Evolutionary conservation across 2,329 filamentous ascomycete genomes (phyloP).

Genomic region (Canariomyces notabilis): DNA sequence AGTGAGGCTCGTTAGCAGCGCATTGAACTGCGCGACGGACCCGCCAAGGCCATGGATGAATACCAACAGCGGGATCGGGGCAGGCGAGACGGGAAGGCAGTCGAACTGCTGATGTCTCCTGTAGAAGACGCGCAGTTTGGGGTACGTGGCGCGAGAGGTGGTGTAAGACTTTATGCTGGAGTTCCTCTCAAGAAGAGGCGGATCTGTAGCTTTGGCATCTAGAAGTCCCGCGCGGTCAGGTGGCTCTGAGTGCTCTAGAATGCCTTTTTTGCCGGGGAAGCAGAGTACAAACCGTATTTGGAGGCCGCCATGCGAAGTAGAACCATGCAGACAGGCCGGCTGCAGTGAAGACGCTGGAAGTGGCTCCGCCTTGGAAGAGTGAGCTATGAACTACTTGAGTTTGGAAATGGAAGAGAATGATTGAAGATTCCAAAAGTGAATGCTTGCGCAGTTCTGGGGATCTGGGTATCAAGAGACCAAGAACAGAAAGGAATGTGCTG

Average conservation of each 20-base stretch:
- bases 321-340: not conserved
- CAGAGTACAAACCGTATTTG: slow-evolving; percentile 6
- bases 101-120: slow-evolving; percentile 75
- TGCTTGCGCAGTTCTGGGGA: not conserved
- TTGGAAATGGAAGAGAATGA: not conserved
- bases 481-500: too few species aligned
- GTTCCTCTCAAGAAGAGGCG: slow-evolving; percentile 72
- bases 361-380: not conserved
- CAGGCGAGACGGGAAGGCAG: slow-evolving; percentile 68
- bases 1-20: slow-evolving; percentile 72
- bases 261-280: too few species aligned
- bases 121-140: slow-evolving; percentile 76
- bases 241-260: too few species aligned
- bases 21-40: slow-evolving; percentile 80
- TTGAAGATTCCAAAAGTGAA: not conserved
- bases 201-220: slow-evolving; percentile 58
- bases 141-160: slow-evolving; percentile 67
- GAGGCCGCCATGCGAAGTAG: slow-evolving; percentile 10
- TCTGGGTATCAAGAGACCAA: too few species aligned
- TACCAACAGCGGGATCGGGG: slow-evolving; percentile 75
- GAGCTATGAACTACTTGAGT: not conserved
- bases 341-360: not conserved
- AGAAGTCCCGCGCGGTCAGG: slow-evolving; percentile 7
- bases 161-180: slow-evolving; percentile 66
- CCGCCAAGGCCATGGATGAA: slow-evolving; percentile 94